These are phyloP conservation scores for Penicillium simplicissimum DNA, from an alignment of 495 filamentous ascomycete genomes.

Conservation along the genomic window DNA sequence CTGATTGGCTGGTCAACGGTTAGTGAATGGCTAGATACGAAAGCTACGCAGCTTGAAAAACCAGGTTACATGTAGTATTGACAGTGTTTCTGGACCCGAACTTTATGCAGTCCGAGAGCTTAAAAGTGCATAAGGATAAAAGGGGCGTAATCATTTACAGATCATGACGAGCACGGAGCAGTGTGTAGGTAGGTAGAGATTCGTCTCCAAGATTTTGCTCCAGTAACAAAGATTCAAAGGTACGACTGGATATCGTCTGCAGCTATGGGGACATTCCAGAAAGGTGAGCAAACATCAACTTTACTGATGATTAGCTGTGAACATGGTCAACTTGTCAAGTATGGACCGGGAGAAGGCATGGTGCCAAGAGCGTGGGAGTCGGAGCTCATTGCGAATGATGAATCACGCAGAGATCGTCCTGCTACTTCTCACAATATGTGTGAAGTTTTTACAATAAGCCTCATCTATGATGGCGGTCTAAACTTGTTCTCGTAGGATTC, in stretches of 20 bases:
- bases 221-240: background rate
- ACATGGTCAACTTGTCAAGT: too few relatives aligned
- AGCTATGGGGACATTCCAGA: background rate
- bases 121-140: background rate
- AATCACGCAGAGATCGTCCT: background rate
- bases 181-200: background rate
- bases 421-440: background rate
- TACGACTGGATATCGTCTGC: background rate
- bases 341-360: too few relatives aligned
- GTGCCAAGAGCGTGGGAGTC: background rate
- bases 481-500: background rate
- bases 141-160: background rate
- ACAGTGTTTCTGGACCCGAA: background rate
- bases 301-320: background rate
- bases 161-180: background rate
- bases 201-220: background rate
- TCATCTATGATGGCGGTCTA: background rate
- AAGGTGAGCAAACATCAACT: background rate
- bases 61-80: too few relatives aligned
- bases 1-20: background rate
- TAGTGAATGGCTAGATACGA: background rate
- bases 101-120: background rate
- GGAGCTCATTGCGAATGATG: background rate
- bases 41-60: background rate
- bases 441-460: background rate